These are phyloP conservation scores for Clonostachys rhizophaga DNA, from an alignment of 2,329 filamentous ascomycete species.

Conservation along the genomic window DNA sequence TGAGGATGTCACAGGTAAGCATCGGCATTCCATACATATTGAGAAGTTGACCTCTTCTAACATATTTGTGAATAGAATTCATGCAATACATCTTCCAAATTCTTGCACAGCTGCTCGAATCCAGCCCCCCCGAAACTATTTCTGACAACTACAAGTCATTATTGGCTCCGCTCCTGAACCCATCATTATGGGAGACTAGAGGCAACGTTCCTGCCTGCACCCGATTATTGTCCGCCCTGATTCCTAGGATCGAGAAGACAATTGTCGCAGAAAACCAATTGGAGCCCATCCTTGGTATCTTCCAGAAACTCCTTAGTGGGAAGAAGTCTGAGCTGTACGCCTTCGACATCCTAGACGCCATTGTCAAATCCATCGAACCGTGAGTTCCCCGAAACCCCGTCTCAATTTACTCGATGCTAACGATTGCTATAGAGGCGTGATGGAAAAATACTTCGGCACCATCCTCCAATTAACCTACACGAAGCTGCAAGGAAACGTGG, in stretches of 20 bases:
- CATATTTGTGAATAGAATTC: slow-evolving; percentile 60
- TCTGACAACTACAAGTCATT: slow-evolving; percentile 78
- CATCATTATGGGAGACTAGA: slow-evolving; percentile 83
- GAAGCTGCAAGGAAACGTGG: slow-evolving; percentile 60
- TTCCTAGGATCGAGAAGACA: slow-evolving; percentile 68
- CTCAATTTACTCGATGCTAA: slow-evolving; percentile 11
- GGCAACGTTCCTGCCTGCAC: slow-evolving; percentile 92
- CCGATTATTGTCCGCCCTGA: slow-evolving; percentile 77
- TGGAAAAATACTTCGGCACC: slow-evolving; percentile 74
- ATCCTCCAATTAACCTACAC: slow-evolving; percentile 81
- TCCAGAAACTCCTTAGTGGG: slow-evolving; percentile 79
- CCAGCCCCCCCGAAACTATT: slow-evolving; percentile 73
- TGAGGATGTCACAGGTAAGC: slow-evolving; percentile 72
- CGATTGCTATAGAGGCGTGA: slow-evolving; percentile 38
- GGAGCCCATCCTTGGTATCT: slow-evolving; percentile 87
- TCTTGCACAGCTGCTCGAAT: slow-evolving; percentile 84
- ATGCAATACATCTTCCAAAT: slow-evolving; percentile 96
- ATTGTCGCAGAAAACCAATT: slow-evolving; percentile 78
- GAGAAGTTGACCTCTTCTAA: slow-evolving; percentile 18
- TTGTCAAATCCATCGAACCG: slow-evolving; percentile 69
- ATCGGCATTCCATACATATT: background rate
- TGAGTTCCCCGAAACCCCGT: slow-evolving; percentile 32
- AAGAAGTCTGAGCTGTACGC: slow-evolving; percentile 83
- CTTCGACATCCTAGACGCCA: slow-evolving; percentile 84
- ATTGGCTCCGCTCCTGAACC: slow-evolving; percentile 72